These are phyloP conservation scores for Petunia axillaris DNA, from an alignment of 257 asterid genomes.

Conservation along the genomic window DNA sequence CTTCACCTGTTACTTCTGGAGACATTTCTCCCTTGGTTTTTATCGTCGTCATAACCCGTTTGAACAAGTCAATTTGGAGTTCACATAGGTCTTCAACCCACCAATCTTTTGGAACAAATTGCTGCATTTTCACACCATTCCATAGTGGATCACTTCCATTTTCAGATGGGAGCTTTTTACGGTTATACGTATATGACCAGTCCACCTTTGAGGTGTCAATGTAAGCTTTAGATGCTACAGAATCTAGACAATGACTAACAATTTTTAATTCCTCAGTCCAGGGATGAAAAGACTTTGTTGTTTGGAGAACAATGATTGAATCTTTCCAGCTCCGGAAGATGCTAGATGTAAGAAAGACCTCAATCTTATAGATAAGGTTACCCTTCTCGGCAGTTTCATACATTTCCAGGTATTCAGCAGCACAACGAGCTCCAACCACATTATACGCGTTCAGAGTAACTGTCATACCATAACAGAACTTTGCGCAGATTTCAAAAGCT, in stretches of 20 bases:
- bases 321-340: conserved; percentile 94
- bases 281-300: conserved; percentile 67
- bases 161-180: conserved; percentile 59
- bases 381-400: conserved; percentile 77
- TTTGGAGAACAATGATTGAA: conserved; percentile 82
- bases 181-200: conserved; percentile 78
- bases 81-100: conserved; percentile 94
- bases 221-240: conserved; percentile 67
- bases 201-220: conserved; percentile 64
- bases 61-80: conserved; percentile 67
- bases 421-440: conserved; percentile 83
- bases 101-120: conserved; percentile 76
- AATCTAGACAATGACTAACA: conserved; percentile 65
- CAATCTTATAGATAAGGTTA: conserved; percentile 78
- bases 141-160: conserved; percentile 50
- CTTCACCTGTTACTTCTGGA: conserved; percentile 68
- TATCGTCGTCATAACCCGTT: conserved; percentile 62
- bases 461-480: conserved; percentile 84
- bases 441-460: conserved; percentile 84
- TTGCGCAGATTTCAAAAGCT: conserved; percentile 83
- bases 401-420: conserved; percentile 89
- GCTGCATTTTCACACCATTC: conserved; percentile 68
- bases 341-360: conserved; percentile 77
- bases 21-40: conserved; percentile 60
- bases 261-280: conserved; percentile 76